These are phyloP conservation scores for Ceratobasidium papillatum DNA, from an alignment of 1,284 basidiomycete genomes.

Conservation along the genomic window DNA sequence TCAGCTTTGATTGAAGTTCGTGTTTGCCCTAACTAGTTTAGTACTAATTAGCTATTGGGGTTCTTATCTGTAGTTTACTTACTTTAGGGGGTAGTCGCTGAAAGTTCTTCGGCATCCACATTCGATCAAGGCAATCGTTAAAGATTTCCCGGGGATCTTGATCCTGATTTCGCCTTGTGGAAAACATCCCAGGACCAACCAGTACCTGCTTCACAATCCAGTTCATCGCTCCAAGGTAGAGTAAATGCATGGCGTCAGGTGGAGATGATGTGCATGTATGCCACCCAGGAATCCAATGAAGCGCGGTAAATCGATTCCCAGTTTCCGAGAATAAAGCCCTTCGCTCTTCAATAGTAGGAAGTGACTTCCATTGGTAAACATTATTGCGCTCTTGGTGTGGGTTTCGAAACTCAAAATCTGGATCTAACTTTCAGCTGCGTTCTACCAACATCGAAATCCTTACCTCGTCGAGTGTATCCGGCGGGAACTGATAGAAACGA, in stretches of 20 bases:
- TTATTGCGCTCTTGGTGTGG: slow-evolving; percentile 6
- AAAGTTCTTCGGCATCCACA: slow-evolving; percentile 15
- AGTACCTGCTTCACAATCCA: slow-evolving; percentile 28
- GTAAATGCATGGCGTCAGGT: slow-evolving; percentile 17
- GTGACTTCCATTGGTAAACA: slow-evolving; percentile 5
- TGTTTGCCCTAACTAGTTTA: slow-evolving; percentile 29
- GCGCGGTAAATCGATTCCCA: slow-evolving; percentile 1
- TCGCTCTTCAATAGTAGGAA: neutral
- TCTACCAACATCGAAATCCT: neutral
- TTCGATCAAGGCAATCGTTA: slow-evolving; percentile 3
- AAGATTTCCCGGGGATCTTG: neutral
- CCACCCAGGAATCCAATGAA: slow-evolving; percentile 13
- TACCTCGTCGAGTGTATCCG: neutral
- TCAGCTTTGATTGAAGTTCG: slow-evolving; percentile 3
- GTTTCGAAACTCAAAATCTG: slow-evolving; percentile 9
- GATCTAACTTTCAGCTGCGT: neutral
- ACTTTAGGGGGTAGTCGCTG: slow-evolving; percentile 17
- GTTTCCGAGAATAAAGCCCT: neutral
- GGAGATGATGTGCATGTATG: neutral
- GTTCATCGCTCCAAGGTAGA: slow-evolving; percentile 27
- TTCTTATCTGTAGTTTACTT: no score
- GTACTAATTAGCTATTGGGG: no score
- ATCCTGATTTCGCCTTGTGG: neutral
- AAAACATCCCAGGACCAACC: slow-evolving; percentile 3
- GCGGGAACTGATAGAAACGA: neutral